Evolutionary conservation across 208 protist species (phyloP).

Genomic region (Trypanosoma brucei): DNA sequence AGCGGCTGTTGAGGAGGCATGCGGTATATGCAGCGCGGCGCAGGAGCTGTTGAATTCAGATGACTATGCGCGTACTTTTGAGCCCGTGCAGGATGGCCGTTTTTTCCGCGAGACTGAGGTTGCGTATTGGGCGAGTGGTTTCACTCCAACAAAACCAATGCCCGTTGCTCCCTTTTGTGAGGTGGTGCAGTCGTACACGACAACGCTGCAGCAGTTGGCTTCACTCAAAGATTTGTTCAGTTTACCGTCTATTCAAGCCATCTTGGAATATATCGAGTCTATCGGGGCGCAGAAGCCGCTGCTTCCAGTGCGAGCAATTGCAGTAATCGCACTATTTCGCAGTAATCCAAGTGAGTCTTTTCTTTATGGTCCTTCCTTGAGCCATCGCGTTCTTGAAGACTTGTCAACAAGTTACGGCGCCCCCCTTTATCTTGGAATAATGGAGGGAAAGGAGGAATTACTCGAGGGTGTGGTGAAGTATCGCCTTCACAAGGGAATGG

Average conservation of each 20-base stretch:
- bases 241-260: conserved; percentile 39
- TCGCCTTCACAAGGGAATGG: conserved; percentile 71
- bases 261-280: conserved; percentile 65
- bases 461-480: conserved; percentile 73
- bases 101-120: conserved; percentile 57
- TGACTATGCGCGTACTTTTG: conserved; percentile 33
- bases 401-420: conserved; percentile 59
- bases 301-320: conserved; percentile 58
- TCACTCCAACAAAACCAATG: conserved; percentile 52
- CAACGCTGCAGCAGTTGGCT: conserved; percentile 53
- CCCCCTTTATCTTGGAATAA: conserved; percentile 69
- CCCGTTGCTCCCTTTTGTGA: conserved; percentile 40
- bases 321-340: conserved; percentile 63
- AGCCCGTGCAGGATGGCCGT: conserved; percentile 40
- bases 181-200: conserved; percentile 43
- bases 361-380: conserved; percentile 58
- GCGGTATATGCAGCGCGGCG: conserved; percentile 42
- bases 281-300: conserved; percentile 63
- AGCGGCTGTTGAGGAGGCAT: conserved; percentile 49
- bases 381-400: conserved; percentile 48
- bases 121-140: conserved; percentile 62
- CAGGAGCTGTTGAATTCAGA: conserved; percentile 34
- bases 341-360: conserved; percentile 70
- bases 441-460: conserved; percentile 60
- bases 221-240: conserved; percentile 46